phyloP scores from a whole-genome alignment of 306 rosid genomes.

The Cicer yamashitae region DNA sequence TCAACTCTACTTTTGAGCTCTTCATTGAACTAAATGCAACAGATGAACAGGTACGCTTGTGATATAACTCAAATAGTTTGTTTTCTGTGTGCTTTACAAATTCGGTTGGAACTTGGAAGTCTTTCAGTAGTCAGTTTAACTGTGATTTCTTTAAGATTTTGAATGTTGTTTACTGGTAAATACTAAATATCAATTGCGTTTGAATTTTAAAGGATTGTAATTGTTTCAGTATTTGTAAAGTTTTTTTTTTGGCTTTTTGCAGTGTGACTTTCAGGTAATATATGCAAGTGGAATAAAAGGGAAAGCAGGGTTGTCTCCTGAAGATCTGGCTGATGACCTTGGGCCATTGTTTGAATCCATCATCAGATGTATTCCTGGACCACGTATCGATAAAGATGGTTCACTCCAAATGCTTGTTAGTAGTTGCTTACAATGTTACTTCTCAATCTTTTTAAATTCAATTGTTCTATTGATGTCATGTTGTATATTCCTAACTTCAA shows the following conservation, averaged over 20 bases:
- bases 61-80: slow-evolving; percentile 34
- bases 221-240: slow-evolving; percentile 36
- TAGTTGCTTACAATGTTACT: slow-evolving; percentile 43
- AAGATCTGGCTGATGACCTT: slow-evolving; percentile 89
- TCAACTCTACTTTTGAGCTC: slow-evolving; percentile 95
- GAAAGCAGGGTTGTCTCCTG: slow-evolving; percentile 89
- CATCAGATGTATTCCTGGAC: slow-evolving; percentile 99
- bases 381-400: slow-evolving; percentile 88
- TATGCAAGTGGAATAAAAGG: slow-evolving; percentile 99
- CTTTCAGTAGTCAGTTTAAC: neutral
- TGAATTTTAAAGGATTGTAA: slow-evolving; percentile 15
- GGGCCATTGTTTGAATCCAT: slow-evolving; percentile 96
- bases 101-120: slow-evolving; percentile 31
- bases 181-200: slow-evolving; percentile 31
- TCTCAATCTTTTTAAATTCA: slow-evolving; percentile 20
- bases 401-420: slow-evolving; percentile 97
- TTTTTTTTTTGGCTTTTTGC: slow-evolving; percentile 44
- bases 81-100: slow-evolving; percentile 6
- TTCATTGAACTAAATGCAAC: slow-evolving; percentile 95
- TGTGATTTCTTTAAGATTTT: slow-evolving; percentile 25
- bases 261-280: slow-evolving; percentile 96
- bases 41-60: slow-evolving; percentile 80
- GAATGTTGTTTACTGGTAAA: slow-evolving; percentile 13
- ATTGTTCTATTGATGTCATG: neutral
- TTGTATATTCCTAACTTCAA: slow-evolving; percentile 18